A percentile compares a stretch with the other conserved stretches of the same genome.
These are phyloP conservation scores for Tinospora cordifolia DNA, from an alignment of 164 flowering plant species.

Conservation along the genomic window DNA sequence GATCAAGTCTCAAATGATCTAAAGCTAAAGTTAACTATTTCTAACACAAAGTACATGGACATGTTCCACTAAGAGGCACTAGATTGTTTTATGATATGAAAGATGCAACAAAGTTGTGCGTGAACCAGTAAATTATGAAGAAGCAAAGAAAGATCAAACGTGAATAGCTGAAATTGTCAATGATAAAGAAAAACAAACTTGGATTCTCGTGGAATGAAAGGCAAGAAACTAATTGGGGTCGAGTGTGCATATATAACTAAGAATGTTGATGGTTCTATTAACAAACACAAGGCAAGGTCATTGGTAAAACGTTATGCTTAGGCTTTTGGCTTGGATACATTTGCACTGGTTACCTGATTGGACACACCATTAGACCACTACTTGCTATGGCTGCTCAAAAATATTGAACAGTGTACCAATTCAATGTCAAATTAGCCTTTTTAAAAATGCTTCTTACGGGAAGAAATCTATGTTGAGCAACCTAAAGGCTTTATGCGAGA, in stretches of 20 bases:
- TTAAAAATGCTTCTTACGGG: neutral
- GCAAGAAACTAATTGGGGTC: neutral
- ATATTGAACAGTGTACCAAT: neutral
- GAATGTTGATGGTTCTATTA: neutral
- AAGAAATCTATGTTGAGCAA: slow-evolving; percentile 2
- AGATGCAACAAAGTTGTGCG: neutral
- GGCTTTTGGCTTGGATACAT: neutral
- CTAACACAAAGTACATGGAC: neutral
- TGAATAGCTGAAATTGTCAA: neutral
- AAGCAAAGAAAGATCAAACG: neutral
- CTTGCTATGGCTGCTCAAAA: neutral
- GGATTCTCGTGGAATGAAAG: neutral
- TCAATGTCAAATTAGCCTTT: neutral
- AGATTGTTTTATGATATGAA: neutral
- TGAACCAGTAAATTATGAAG: neutral
- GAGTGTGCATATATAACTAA: neutral
- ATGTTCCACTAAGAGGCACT: neutral
- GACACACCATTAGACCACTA: neutral
- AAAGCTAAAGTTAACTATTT: neutral
- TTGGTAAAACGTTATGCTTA: slow-evolving; percentile 1
- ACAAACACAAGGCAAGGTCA: neutral
- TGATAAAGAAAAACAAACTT: neutral
- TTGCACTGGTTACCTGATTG: neutral
- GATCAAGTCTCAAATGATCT: neutral
- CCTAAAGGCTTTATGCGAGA: neutral